A percentile compares a stretch with the other conserved stretches of the same genome.
These are phyloP conservation scores for Crithidia mellificae DNA, from an alignment of 208 protist genomes.

Conservation along the genomic window DNA sequence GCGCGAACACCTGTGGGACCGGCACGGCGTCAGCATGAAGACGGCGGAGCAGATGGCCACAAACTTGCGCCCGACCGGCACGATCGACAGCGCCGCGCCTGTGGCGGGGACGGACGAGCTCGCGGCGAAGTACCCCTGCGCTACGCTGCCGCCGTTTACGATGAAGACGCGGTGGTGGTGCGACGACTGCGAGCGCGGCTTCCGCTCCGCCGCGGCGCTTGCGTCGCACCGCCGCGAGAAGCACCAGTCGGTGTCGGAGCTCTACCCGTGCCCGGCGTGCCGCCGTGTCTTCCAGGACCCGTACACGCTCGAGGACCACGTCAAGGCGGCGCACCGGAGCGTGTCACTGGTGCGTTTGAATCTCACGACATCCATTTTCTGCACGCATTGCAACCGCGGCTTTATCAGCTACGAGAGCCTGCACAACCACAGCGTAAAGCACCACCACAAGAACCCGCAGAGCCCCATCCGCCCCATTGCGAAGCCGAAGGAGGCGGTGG, in stretches of 20 bases:
- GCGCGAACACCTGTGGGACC: constrained; percentile 46
- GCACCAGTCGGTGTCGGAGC: constrained; percentile 42
- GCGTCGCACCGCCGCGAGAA: constrained; percentile 61
- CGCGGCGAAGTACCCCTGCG: neutral
- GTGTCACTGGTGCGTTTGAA: constrained; percentile 53
- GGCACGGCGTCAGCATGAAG: constrained; percentile 25
- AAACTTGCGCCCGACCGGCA: neutral
- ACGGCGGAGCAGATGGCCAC: neutral
- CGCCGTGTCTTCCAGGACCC: constrained; percentile 72
- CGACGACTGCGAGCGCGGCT: constrained; percentile 75
- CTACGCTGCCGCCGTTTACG: constrained; percentile 16
- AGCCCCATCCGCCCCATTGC: constrained; percentile 42
- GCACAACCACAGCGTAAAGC: constrained; percentile 62
- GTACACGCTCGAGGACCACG: constrained; percentile 67
- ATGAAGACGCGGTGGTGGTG: constrained; percentile 72
- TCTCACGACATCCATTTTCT: constrained; percentile 46
- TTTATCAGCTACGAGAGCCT: constrained; percentile 68
- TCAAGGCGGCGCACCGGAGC: constrained; percentile 46
- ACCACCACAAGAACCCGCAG: constrained; percentile 67
- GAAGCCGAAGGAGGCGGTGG: neutral
- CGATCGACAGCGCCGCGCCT: neutral
- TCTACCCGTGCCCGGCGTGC: constrained; percentile 80
- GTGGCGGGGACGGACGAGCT: neutral
- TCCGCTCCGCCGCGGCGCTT: constrained; percentile 49
- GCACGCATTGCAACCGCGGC: constrained; percentile 54